Evolutionary conservation across 1,284 basidiomycete genomes (phyloP).

Genomic region (Violaceomyces palustris): DNA sequence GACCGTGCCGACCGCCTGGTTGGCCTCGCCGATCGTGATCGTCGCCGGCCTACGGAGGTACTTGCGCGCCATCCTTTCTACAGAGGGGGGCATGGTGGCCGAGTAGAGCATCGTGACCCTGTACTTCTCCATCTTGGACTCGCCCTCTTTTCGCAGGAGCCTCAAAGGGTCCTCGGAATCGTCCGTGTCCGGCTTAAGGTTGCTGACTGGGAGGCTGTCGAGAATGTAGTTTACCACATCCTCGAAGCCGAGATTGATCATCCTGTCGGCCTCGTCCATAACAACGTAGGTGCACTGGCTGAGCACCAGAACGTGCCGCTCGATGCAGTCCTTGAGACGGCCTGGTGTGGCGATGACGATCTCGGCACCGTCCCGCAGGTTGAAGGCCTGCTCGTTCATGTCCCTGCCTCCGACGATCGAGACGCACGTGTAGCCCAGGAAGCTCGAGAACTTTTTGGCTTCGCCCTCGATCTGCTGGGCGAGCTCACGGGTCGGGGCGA

Average conservation of each 20-base stretch:
- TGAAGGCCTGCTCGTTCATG: constrained; percentile 94
- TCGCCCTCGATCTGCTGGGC: constrained; percentile 96
- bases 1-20: constrained; percentile 93
- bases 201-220: constrained; percentile 79
- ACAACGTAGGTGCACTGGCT: constrained; percentile 96
- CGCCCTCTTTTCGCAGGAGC: constrained; percentile 31
- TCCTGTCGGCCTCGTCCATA: constrained; percentile 98
- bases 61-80: constrained; percentile 87
- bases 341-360: constrained; percentile 98
- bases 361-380: constrained; percentile 88
- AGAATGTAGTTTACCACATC: constrained; percentile 89
- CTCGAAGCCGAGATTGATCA: constrained; percentile 97
- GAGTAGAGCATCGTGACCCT: constrained; percentile 72
- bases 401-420: constrained; percentile 91
- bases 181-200: constrained; percentile 70
- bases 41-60: constrained; percentile 87
- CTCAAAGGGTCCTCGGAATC: constrained; percentile 51
- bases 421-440: constrained; percentile 84
- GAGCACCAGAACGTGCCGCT: constrained; percentile 88
- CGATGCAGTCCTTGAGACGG: constrained; percentile 93
- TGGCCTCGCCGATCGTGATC: constrained; percentile 95
- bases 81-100: constrained; percentile 94
- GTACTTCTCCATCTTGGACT: constrained; percentile 16
- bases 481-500: constrained; percentile 93
- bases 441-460: constrained; percentile 79